These are phyloP conservation scores for Hanseniaspora uvarum DNA, from an alignment of 1,139 yeast species.

Conservation along the genomic window DNA sequence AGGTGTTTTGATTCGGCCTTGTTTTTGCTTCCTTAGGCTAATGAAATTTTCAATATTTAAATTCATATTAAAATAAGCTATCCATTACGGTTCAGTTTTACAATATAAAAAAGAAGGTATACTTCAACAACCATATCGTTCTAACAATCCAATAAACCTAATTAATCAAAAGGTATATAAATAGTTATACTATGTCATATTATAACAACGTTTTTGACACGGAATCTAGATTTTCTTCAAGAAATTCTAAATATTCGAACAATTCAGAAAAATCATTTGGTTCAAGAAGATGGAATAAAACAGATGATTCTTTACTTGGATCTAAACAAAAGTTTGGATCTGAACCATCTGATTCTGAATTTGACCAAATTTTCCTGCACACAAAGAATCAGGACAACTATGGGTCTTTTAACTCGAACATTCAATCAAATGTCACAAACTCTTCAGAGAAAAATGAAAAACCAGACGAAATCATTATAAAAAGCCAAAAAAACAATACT, in stretches of 20 bases:
- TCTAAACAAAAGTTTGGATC: background rate
- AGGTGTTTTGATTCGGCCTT: too few relatives aligned
- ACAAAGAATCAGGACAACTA: background rate
- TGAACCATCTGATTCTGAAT: background rate
- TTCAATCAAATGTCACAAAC: background rate
- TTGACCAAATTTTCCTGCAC: background rate
- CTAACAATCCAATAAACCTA: too few relatives aligned
- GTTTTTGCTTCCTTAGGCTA: too few relatives aligned
- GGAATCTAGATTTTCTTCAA: conserved; percentile 3
- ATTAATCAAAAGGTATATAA: background rate
- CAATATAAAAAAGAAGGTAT: too few relatives aligned
- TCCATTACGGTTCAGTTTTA: too few relatives aligned
- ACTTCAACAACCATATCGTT: too few relatives aligned
- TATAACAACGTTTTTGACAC: conserved; percentile 13
- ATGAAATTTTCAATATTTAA: too few relatives aligned
- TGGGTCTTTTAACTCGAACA: background rate
- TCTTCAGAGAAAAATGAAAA: background rate
- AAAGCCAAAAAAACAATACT: background rate
- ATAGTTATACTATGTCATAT: background rate
- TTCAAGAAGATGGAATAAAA: conserved; percentile 14
- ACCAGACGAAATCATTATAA: background rate
- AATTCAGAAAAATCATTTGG: background rate
- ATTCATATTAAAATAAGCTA: too few relatives aligned
- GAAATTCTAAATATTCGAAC: background rate
- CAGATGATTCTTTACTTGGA: background rate